phyloP scores from a whole-genome alignment of 257 asterid species.

The Solanum lycopersicoides region DNA sequence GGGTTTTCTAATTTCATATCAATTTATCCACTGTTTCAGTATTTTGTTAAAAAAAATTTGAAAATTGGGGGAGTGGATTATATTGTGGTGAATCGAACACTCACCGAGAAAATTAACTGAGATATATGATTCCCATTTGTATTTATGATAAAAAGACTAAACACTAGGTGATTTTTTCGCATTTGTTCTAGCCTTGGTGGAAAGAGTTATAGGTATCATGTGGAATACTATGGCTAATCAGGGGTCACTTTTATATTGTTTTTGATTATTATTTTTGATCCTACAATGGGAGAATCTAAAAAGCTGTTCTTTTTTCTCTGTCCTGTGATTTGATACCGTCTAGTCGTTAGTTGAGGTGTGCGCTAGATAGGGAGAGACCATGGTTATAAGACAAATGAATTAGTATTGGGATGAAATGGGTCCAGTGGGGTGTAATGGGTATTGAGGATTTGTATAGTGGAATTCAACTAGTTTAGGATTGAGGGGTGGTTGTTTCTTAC shows the following conservation, averaged over 20 bases:
- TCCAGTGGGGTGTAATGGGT: neutral
- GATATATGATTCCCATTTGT: neutral
- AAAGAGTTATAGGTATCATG: neutral
- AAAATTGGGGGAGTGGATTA: neutral
- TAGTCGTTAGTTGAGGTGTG: neutral
- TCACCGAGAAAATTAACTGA: neutral
- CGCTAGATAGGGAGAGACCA: neutral
- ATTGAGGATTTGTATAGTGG: neutral
- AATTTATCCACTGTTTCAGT: neutral
- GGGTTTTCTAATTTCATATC: neutral
- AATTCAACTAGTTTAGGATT: neutral
- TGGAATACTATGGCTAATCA: neutral
- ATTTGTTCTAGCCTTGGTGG: neutral
- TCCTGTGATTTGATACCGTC: neutral
- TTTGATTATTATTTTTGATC: neutral
- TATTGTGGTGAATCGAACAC: neutral
- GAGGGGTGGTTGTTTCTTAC: neutral
- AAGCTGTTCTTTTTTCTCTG: neutral
- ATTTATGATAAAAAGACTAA: too few relatives aligned
- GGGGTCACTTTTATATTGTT: too few relatives aligned
- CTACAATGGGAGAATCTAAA: neutral
- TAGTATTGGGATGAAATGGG: neutral
- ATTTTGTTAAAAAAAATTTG: neutral
- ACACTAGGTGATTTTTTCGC: neutral
- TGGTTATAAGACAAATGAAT: neutral